These are phyloP conservation scores for Hypoxylon rubiginosum DNA, from an alignment of 2,329 filamentous ascomycete species.

Conservation along the genomic window DNA sequence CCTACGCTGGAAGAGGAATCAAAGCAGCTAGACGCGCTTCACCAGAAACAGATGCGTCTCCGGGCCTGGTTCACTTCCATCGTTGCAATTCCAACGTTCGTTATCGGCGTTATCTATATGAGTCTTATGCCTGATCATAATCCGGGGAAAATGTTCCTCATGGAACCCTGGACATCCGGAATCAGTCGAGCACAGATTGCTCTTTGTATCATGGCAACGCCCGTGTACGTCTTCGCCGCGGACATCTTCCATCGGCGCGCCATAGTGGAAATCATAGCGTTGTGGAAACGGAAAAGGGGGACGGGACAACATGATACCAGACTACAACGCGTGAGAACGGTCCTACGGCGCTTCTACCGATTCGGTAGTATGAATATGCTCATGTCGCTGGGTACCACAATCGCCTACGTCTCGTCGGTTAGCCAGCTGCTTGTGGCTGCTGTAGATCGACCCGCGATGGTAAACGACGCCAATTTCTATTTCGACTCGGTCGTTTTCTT, in stretches of 20 bases:
- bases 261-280: conserved; percentile 79
- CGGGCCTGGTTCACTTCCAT: conserved; percentile 78
- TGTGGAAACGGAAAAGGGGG: conserved; percentile 82
- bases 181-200: conserved; percentile 83
- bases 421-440: conserved; percentile 79
- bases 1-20: conserved; percentile 88
- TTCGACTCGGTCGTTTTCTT: conserved; percentile 95
- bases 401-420: conserved; percentile 88
- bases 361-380: conserved; percentile 98
- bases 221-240: conserved; percentile 87
- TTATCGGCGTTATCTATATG: conserved; percentile 94
- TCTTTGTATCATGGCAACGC: conserved; percentile 84
- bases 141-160: conserved; percentile 72
- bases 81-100: conserved; percentile 83
- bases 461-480: conserved; percentile 73
- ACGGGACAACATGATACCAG: not conserved
- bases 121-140: conserved; percentile 76
- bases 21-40: conserved; percentile 76
- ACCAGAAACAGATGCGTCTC: conserved; percentile 75
- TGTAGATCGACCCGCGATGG: conserved; percentile 54
- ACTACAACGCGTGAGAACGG: conserved; percentile 63
- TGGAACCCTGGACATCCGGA: conserved; percentile 77
- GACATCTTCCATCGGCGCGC: conserved; percentile 87
- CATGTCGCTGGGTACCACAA: conserved; percentile 87
- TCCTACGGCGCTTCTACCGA: conserved; percentile 84